Evolutionary conservation across 441 rosid genomes (phyloP).

Genomic region (Bruguiera hainesii): DNA sequence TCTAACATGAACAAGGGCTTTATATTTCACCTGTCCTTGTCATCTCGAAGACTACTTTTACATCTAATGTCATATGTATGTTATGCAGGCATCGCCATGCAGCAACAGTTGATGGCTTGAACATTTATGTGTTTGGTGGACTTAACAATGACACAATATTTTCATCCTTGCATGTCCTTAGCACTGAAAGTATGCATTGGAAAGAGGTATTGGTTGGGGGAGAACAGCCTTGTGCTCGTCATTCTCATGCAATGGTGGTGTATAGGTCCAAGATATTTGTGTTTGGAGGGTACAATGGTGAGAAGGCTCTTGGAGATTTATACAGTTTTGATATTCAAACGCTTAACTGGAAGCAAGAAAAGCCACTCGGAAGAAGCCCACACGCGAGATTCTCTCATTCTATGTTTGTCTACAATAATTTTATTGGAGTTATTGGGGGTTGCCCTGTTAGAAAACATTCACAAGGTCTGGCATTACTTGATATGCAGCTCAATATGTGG

Average conservation of each 20-base stretch:
- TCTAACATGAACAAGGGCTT: background rate
- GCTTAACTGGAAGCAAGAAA: slow-evolving; percentile 65
- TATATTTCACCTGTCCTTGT: slow-evolving; percentile 8
- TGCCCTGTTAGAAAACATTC: slow-evolving; percentile 77
- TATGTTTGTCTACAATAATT: slow-evolving; percentile 65
- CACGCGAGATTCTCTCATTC: slow-evolving; percentile 89
- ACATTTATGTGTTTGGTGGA: slow-evolving; percentile 80
- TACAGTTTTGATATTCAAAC: slow-evolving; percentile 68
- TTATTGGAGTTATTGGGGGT: slow-evolving; percentile 81
- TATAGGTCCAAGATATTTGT: slow-evolving; percentile 55
- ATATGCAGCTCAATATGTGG: slow-evolving; percentile 54
- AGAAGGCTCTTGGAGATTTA: slow-evolving; percentile 69
- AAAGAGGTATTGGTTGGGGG: slow-evolving; percentile 51
- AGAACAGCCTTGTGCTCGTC: slow-evolving; percentile 75
- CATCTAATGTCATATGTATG: slow-evolving; percentile 12
- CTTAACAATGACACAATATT: slow-evolving; percentile 49
- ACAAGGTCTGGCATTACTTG: slow-evolving; percentile 73
- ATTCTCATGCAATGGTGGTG: slow-evolving; percentile 87
- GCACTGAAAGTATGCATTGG: slow-evolving; percentile 59
- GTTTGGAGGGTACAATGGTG: slow-evolving; percentile 86
- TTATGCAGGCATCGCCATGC: slow-evolving; percentile 82
- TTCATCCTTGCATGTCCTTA: slow-evolving; percentile 59
- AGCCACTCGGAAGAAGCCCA: slow-evolving; percentile 65
- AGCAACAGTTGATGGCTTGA: slow-evolving; percentile 68
- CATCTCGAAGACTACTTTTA: background rate